Conservation (phyloP, 2,329 filamentous ascomycete species). For the Penicillium decumbens region DNA sequence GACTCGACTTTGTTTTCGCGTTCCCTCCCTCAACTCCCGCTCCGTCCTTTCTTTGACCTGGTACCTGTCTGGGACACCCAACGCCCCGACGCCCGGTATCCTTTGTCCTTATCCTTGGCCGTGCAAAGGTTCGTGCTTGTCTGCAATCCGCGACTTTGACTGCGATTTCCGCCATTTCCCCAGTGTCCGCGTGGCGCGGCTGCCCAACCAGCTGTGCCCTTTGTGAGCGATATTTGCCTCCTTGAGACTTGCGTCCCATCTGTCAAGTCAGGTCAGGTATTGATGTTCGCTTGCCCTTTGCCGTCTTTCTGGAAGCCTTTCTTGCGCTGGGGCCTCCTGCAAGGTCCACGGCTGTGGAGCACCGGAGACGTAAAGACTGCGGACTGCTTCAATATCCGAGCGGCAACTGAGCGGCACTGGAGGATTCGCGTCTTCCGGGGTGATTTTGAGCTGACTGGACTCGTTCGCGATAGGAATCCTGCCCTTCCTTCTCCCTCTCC, state of each 20-base stretch:
- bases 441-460: slow-evolving; percentile 10
- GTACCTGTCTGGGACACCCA: background rate
- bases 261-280: background rate
- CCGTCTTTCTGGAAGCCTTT: background rate
- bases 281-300: background rate
- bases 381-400: background rate
- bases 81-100: background rate
- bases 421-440: background rate
- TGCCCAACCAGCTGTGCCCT: slow-evolving; percentile 1
- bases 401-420: slow-evolving; percentile 1
- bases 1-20: background rate
- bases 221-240: background rate
- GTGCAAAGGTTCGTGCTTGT: slow-evolving; percentile 3
- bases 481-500: slow-evolving; percentile 1
- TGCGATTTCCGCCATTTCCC: background rate
- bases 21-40: background rate
- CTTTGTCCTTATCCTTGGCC: background rate
- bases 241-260: background rate
- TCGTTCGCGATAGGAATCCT: slow-evolving; percentile 8
- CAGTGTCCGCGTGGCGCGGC: slow-evolving; percentile 4
- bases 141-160: background rate
- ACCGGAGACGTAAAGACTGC: background rate
- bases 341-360: background rate
- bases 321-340: background rate
- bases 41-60: background rate